phyloP scores from a whole-genome alignment of 176 grass and related monocot species.

The Triticum dicoccoides region DNA sequence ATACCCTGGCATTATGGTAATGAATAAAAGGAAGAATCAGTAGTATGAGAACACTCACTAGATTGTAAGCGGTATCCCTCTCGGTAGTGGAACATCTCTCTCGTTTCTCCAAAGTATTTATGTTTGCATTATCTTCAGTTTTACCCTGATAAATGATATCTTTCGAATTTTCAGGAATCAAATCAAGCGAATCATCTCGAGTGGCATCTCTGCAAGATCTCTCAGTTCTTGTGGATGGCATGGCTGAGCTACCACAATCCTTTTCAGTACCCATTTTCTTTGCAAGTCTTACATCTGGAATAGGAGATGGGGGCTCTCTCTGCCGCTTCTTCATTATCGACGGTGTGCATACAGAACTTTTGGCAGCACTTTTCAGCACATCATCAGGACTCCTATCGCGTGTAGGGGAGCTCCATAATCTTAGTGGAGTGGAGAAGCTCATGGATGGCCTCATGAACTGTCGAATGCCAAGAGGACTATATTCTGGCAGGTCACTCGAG shows the following conservation, averaged over 20 bases:
- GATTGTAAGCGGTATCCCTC: neutral
- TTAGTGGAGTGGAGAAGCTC: conserved; percentile 53
- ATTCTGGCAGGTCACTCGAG: conserved; percentile 73
- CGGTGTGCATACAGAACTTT: conserved; percentile 59
- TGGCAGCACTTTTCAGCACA: conserved; percentile 67
- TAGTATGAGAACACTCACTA: conserved; percentile 17
- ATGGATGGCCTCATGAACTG: conserved; percentile 72
- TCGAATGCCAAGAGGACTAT: conserved; percentile 89
- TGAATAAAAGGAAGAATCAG: neutral
- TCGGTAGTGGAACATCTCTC: conserved; percentile 17
- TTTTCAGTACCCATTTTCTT: conserved; percentile 35
- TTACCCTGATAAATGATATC: conserved; percentile 8
- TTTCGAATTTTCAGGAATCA: conserved; percentile 39
- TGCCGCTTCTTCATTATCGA: conserved; percentile 90
- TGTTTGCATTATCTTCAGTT: conserved; percentile 25
- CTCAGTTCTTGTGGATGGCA: conserved; percentile 22
- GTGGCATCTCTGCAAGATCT: conserved; percentile 27
- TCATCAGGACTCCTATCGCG: conserved; percentile 58
- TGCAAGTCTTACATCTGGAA: conserved; percentile 42
- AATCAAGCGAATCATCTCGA: conserved; percentile 25
- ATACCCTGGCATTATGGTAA: neutral
- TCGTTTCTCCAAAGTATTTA: conserved; percentile 5
- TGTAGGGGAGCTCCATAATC: conserved; percentile 61
- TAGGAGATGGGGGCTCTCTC: conserved; percentile 52
- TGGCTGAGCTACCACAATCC: conserved; percentile 15